Evolutionary conservation across 306 rosid species (phyloP).

Genomic region (Cicer cuneatum): DNA sequence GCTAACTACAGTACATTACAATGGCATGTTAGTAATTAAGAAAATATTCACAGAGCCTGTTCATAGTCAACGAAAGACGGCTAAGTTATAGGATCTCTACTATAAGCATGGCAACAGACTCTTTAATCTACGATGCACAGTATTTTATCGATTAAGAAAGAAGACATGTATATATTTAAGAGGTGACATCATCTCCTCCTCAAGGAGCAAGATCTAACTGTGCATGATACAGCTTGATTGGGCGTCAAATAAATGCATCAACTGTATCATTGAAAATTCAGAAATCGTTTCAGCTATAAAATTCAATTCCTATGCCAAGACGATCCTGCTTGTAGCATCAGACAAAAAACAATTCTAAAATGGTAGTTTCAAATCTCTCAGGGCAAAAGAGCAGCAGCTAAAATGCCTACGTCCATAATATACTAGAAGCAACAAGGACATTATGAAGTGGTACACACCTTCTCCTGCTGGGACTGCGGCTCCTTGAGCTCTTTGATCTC

Average conservation of each 20-base stretch:
- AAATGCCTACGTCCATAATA: not conserved
- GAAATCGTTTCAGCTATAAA: not conserved
- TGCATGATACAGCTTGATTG: not conserved
- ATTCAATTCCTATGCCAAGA: not conserved
- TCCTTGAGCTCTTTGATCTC: constrained; percentile 71
- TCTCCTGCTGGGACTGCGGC: constrained; percentile 77
- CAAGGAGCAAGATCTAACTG: not conserved
- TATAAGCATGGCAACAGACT: not conserved
- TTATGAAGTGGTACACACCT: constrained; percentile 50
- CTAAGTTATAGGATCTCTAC: not conserved
- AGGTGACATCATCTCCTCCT: not conserved
- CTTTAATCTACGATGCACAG: not conserved
- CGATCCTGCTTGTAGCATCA: too few species aligned
- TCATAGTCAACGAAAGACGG: not conserved
- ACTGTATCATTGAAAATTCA: not conserved
- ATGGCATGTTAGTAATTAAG: not conserved
- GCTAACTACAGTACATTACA: not conserved
- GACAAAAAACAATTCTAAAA: too few species aligned
- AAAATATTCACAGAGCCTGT: not conserved
- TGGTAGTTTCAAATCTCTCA: not conserved
- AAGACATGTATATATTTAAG: not conserved
- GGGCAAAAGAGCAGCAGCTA: not conserved
- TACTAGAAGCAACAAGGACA: not conserved
- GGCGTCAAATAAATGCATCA: not conserved
- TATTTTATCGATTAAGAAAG: not conserved